A percentile compares a stretch with the other conserved stretches of the same genome.
phyloP scores from a whole-genome alignment of 1,284 basidiomycete genomes.

The Farysia itapuensis region DNA sequence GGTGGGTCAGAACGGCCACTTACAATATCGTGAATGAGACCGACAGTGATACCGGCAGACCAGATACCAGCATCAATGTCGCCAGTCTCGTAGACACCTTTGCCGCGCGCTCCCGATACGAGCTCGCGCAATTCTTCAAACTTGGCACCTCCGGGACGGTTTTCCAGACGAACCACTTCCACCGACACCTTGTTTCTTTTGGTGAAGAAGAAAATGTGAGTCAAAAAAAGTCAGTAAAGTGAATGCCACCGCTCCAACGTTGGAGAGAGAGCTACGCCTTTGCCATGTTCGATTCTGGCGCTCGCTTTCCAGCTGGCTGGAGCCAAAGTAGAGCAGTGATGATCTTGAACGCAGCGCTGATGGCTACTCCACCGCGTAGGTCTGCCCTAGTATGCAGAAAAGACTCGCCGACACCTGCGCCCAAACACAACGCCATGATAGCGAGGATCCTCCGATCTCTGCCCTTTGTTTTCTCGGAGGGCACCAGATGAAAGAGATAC shows the following conservation, averaged over 20 bases:
- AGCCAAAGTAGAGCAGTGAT: constrained; percentile 38
- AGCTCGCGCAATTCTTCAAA: constrained; percentile 78
- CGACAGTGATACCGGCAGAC: constrained; percentile 76
- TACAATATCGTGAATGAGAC: constrained; percentile 78
- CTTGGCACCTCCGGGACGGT: constrained; percentile 77
- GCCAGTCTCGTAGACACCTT: constrained; percentile 78
- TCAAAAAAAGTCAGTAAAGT: too few relatives aligned
- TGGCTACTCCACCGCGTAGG: constrained; percentile 32
- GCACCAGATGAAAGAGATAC: constrained; percentile 40
- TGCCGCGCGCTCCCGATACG: constrained; percentile 77
- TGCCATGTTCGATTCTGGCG: constrained; percentile 1
- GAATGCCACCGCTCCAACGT: too few relatives aligned
- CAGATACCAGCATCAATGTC: constrained; percentile 86
- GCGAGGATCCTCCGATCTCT: constrained; percentile 43
- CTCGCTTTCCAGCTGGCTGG: constrained; percentile 24
- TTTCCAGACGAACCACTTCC: constrained; percentile 80
- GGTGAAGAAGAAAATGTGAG: neutral
- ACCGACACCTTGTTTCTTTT: constrained; percentile 70
- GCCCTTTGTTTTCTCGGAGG: constrained; percentile 30
- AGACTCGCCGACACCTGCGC: constrained; percentile 47
- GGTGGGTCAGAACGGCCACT: constrained; percentile 9
- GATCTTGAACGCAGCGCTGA: constrained; percentile 44
- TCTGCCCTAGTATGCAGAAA: constrained; percentile 37
- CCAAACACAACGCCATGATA: constrained; percentile 30
- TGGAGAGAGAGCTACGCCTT: too few relatives aligned